Percentiles rank a stretch among this genome's conserved stretches.
These are phyloP conservation scores for Saturnispora saitoi DNA, from an alignment of 805 yeast genomes.

Conservation along the genomic window DNA sequence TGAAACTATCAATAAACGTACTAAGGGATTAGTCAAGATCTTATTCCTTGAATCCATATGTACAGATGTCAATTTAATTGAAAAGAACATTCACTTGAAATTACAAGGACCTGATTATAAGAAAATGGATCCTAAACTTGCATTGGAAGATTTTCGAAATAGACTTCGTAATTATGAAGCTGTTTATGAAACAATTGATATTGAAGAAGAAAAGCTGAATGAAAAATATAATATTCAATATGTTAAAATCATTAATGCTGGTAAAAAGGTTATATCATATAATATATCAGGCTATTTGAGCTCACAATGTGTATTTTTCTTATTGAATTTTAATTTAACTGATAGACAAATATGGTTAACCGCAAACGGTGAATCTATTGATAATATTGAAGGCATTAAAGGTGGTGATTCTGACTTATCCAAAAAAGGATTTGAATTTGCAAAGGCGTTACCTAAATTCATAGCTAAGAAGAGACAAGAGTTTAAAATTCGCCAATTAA, in stretches of 20 bases:
- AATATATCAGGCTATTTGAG: constrained; percentile 51
- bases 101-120: constrained; percentile 89
- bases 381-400: constrained; percentile 20
- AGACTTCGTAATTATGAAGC: constrained; percentile 76
- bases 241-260: constrained; percentile 56
- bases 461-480: constrained; percentile 28
- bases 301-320: constrained; percentile 47
- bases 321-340: constrained; percentile 33
- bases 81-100: constrained; percentile 76
- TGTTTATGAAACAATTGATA: constrained; percentile 88
- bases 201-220: constrained; percentile 35
- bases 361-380: constrained; percentile 28
- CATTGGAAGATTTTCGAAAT: constrained; percentile 73
- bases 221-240: constrained; percentile 44
- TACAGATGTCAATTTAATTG: constrained; percentile 68
- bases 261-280: constrained; percentile 46
- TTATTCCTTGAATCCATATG: constrained; percentile 69
- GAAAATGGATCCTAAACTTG: constrained; percentile 72
- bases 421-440: constrained; percentile 25
- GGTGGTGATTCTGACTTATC: constrained; percentile 30
- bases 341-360: constrained; percentile 33
- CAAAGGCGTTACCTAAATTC: constrained; percentile 29
- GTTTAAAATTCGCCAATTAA: constrained; percentile 27
- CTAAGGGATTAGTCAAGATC: constrained; percentile 29
- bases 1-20: constrained; percentile 29